These are phyloP conservation scores for Lantana camara DNA, from an alignment of 257 asterid species.

Conservation along the genomic window DNA sequence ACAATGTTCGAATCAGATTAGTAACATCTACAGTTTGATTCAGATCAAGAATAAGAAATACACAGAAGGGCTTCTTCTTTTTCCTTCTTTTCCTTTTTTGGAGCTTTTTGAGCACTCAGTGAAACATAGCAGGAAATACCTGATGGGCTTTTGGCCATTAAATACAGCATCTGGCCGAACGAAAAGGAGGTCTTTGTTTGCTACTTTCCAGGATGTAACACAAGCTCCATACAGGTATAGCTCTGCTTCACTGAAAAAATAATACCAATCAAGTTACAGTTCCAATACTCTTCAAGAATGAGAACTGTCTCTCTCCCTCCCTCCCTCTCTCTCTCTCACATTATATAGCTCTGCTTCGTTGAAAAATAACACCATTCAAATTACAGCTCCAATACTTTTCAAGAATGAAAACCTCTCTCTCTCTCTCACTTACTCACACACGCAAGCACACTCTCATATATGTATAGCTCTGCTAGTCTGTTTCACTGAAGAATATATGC, in stretches of 20 bases:
- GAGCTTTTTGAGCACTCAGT: background rate
- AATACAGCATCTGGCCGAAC: slow-evolving; percentile 99
- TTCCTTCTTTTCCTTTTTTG: background rate
- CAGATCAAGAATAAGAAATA: slow-evolving; percentile 2
- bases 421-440: too few relatives aligned
- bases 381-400: too few relatives aligned
- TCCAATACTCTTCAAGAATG: background rate
- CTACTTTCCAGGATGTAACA: slow-evolving; percentile 96
- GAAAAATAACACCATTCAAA: slow-evolving; percentile 7
- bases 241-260: slow-evolving; percentile 86
- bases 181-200: slow-evolving; percentile 80
- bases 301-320: too few relatives aligned
- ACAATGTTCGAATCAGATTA: background rate
- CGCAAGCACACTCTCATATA: too few relatives aligned
- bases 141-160: slow-evolving; percentile 94
- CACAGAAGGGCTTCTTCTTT: background rate
- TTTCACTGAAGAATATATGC: too few relatives aligned
- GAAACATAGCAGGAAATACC: slow-evolving; percentile 47
- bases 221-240: slow-evolving; percentile 93
- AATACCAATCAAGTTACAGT: slow-evolving; percentile 13
- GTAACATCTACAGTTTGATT: background rate
- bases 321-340: too few relatives aligned
- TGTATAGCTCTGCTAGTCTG: too few relatives aligned
- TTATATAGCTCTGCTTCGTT: too few relatives aligned
- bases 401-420: too few relatives aligned